These are phyloP conservation scores for Emericellopsis atlantica DNA, from an alignment of 2,329 filamentous ascomycete genomes.

Conservation along the genomic window DNA sequence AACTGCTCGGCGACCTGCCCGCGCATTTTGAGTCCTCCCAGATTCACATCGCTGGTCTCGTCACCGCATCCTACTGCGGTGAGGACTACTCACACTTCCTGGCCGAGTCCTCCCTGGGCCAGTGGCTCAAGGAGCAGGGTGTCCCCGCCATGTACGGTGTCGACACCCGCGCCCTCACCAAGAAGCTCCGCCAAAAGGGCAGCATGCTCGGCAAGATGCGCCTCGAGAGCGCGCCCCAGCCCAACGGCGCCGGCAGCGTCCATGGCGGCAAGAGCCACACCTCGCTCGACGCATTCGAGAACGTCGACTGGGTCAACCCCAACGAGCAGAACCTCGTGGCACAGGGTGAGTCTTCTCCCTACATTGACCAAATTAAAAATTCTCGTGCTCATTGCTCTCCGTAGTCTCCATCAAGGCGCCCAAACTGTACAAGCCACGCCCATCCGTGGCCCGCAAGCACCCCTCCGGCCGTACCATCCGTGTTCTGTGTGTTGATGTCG, in stretches of 20 bases:
- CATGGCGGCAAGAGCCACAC: slow-evolving; percentile 14
- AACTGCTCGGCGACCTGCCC: slow-evolving; percentile 73
- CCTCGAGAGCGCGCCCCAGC: slow-evolving; percentile 42
- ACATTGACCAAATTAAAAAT: background rate
- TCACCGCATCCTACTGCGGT: slow-evolving; percentile 83
- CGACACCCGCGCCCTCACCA: slow-evolving; percentile 86
- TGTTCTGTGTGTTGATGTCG: slow-evolving; percentile 88
- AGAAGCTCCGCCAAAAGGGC: slow-evolving; percentile 84
- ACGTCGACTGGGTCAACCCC: slow-evolving; percentile 80
- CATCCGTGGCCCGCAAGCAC: slow-evolving; percentile 63
- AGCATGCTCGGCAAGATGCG: slow-evolving; percentile 93
- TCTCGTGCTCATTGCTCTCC: slow-evolving; percentile 3
- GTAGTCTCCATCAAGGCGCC: slow-evolving; percentile 81
- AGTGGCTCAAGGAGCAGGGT: slow-evolving; percentile 93
- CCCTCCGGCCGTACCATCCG: slow-evolving; percentile 78
- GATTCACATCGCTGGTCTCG: slow-evolving; percentile 88
- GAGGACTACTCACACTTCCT: slow-evolving; percentile 95
- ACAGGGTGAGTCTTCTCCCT: slow-evolving; percentile 57
- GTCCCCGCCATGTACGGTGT: slow-evolving; percentile 91
- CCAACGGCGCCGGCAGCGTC: slow-evolving; percentile 28
- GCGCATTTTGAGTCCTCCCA: slow-evolving; percentile 86
- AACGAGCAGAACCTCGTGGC: slow-evolving; percentile 88
- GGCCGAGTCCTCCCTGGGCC: slow-evolving; percentile 76
- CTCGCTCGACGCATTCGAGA: slow-evolving; percentile 48
- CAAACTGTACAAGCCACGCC: slow-evolving; percentile 70